Percentiles rank a stretch among this genome's conserved stretches.
Conservation (phyloP, 1,284 basidiomycete species). For the Cutaneotrichosporon cavernicola region DNA sequence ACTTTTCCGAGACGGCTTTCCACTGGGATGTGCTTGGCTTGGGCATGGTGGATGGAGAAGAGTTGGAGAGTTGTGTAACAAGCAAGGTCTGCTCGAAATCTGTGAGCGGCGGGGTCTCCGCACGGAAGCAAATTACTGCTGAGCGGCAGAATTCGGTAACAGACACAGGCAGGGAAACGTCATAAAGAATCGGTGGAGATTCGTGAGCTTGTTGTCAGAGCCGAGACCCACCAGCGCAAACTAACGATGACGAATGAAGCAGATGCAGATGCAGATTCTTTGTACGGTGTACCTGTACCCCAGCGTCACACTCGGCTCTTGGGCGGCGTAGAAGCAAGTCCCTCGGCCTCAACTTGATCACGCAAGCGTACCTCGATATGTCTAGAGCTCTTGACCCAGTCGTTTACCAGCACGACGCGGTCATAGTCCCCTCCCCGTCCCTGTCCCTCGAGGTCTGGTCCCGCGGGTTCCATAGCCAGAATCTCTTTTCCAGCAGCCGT, state of each 20-base stretch:
- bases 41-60: conserved; percentile 5
- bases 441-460: conserved; percentile 19
- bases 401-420: conserved; percentile 21
- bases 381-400: conserved; percentile 4
- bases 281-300: no score
- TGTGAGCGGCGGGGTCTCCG: conserved; percentile 3
- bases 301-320: neutral
- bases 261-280: no score
- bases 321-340: neutral
- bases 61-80: neutral
- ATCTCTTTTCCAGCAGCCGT: conserved; percentile 10
- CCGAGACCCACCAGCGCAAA: no score
- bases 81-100: neutral
- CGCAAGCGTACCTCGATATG: conserved; percentile 1
- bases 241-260: no score
- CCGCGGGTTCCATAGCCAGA: conserved; percentile 19
- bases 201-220: no score
- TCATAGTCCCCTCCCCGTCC: conserved; percentile 20
- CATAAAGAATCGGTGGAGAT: no score
- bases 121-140: neutral
- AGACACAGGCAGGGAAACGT: neutral
- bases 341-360: neutral
- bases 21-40: conserved; percentile 4
- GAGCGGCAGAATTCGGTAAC: neutral
- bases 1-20: neutral